phyloP scores from a whole-genome alignment of 495 filamentous ascomycete species.

The Penicillium argentinense region DNA sequence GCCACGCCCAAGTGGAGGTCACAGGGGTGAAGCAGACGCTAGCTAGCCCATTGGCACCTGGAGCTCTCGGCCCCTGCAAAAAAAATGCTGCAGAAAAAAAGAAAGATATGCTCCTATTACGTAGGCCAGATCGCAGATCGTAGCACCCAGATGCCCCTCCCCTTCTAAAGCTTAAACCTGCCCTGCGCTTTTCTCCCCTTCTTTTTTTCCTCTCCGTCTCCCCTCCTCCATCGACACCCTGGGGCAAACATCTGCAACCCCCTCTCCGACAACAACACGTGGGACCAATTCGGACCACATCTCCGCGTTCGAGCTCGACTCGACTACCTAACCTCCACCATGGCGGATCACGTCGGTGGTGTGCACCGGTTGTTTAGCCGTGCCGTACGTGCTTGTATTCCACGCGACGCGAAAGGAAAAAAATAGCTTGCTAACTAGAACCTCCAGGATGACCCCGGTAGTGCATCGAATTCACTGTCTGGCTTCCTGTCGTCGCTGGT shows the following conservation, averaged over 20 bases:
- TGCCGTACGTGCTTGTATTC: constrained; percentile 16
- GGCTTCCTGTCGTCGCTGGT: constrained; percentile 69
- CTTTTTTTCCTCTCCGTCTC: background rate
- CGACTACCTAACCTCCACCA: constrained; percentile 16
- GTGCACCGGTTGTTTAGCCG: constrained; percentile 31
- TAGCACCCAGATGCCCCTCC: constrained; percentile 16
- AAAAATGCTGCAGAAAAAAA: constrained; percentile 3
- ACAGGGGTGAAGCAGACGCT: constrained; percentile 1
- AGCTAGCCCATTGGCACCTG: background rate
- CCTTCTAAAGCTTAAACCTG: constrained; percentile 20
- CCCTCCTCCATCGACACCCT: background rate
- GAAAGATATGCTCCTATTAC: constrained; percentile 14
- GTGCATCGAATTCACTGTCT: constrained; percentile 48
- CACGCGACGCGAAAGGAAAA: background rate
- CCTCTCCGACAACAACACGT: constrained; percentile 1
- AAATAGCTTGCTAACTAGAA: constrained; percentile 3
- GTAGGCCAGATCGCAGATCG: constrained; percentile 26
- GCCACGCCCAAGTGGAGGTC: constrained; percentile 13
- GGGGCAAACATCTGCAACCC: background rate
- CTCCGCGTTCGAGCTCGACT: background rate
- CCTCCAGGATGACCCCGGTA: constrained; percentile 15
- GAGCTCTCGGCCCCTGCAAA: background rate
- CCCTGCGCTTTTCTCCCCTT: constrained; percentile 9
- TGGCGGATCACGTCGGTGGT: constrained; percentile 26
- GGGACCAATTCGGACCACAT: background rate